Evolutionary conservation across 1,284 basidiomycete genomes (phyloP).

Genomic region (Ustilago sp.): DNA sequence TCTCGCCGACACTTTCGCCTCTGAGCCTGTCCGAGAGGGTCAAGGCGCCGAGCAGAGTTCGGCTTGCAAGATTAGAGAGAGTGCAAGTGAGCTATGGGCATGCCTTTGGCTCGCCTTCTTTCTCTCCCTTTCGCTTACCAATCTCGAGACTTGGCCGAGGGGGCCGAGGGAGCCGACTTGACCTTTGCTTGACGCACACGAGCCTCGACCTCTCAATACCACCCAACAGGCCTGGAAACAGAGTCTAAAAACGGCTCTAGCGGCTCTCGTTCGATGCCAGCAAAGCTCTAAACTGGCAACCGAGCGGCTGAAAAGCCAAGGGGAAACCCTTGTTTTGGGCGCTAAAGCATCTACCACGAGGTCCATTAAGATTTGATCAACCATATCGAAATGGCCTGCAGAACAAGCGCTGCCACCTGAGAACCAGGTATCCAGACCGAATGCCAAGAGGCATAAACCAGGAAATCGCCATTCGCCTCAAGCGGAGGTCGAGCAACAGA

Average conservation of each 20-base stretch:
- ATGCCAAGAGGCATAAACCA: background rate
- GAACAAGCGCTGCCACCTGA: background rate
- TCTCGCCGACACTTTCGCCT: background rate
- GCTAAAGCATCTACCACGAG: background rate
- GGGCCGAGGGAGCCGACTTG: background rate
- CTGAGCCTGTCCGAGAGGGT: background rate
- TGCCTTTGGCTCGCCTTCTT: background rate
- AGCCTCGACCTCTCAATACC: background rate
- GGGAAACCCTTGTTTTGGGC: slow-evolving; percentile 21
- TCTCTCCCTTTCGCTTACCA: background rate
- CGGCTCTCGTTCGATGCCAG: background rate
- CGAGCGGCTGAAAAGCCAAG: slow-evolving; percentile 22
- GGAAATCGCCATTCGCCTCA: background rate
- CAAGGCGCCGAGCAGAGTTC: background rate
- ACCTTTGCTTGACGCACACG: background rate
- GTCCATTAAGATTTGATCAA: background rate
- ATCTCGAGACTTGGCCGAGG: background rate
- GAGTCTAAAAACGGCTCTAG: background rate
- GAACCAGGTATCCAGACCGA: background rate
- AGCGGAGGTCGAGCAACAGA: background rate
- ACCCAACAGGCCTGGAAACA: background rate
- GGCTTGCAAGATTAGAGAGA: background rate
- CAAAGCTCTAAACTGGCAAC: background rate
- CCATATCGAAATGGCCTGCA: background rate
- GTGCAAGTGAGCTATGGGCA: background rate